These are phyloP conservation scores for Gossypium trilobum DNA, from an alignment of 441 rosid genomes.

Conservation along the genomic window DNA sequence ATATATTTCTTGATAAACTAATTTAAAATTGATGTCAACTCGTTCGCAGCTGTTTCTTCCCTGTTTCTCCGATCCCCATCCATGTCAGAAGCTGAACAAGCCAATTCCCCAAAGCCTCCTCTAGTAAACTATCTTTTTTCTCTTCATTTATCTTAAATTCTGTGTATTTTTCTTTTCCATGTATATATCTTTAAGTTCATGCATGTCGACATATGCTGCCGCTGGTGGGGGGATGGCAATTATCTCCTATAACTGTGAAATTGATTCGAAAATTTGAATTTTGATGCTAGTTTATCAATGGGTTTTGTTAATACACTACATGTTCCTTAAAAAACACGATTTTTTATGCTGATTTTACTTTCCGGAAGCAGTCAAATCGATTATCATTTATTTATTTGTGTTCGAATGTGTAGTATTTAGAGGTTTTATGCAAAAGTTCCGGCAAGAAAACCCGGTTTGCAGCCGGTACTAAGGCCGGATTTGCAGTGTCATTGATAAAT, in stretches of 20 bases:
- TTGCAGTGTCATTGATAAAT: constrained; percentile 70
- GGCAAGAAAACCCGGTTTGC: constrained; percentile 54
- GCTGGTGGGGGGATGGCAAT: background rate
- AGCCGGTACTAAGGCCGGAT: constrained; percentile 58
- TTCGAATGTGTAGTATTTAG: constrained; percentile 30
- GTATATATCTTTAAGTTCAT: background rate
- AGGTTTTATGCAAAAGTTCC: constrained; percentile 44
- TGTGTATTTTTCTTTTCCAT: background rate
- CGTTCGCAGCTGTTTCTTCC: background rate
- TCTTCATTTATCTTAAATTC: background rate
- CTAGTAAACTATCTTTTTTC: constrained; percentile 18
- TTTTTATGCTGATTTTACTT: background rate
- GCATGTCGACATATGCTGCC: background rate
- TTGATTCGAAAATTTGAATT: background rate
- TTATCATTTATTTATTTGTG: background rate
- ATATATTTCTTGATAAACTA: background rate
- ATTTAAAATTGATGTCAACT: background rate
- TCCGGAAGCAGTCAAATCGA: background rate
- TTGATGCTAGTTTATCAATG: background rate
- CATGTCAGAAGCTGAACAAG: constrained; percentile 23
- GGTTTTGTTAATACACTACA: background rate
- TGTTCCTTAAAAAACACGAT: background rate
- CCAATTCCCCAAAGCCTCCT: constrained; percentile 19
- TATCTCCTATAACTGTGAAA: background rate
- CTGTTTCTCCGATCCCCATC: background rate